These are phyloP conservation scores for Cyclaneusma minus DNA, from an alignment of 2,329 filamentous ascomycete genomes.

Conservation along the genomic window DNA sequence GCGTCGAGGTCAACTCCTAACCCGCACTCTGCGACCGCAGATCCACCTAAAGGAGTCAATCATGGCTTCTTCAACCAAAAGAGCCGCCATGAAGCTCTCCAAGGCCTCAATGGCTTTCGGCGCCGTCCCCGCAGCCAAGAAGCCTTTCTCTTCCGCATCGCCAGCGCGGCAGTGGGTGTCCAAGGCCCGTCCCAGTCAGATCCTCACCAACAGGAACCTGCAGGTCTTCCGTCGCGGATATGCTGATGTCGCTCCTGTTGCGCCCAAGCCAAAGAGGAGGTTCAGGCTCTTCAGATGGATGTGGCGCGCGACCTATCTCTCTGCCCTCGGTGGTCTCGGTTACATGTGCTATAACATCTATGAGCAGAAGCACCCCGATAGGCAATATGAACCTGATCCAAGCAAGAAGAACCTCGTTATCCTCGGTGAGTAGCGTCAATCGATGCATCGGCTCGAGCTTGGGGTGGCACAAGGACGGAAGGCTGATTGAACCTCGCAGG, in stretches of 20 bases:
- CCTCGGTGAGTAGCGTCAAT: slow-evolving; percentile 47
- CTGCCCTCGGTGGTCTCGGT: slow-evolving; percentile 49
- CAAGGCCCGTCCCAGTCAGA: background rate
- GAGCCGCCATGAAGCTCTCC: too few relatives aligned
- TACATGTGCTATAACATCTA: slow-evolving; percentile 74
- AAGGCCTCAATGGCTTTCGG: too few relatives aligned
- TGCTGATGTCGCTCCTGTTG: slow-evolving; percentile 13
- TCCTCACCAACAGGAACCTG: slow-evolving; percentile 12
- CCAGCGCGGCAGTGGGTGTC: background rate
- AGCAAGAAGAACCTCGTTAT: slow-evolving; percentile 94
- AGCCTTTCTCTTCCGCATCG: too few relatives aligned
- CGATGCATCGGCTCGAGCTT: slow-evolving; percentile 1
- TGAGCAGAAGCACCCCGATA: slow-evolving; percentile 61
- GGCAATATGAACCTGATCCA: slow-evolving; percentile 67
- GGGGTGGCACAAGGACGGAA: slow-evolving; percentile 3
- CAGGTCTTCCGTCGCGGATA: slow-evolving; percentile 28
- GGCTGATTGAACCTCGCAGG: slow-evolving; percentile 34
- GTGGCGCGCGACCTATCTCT: slow-evolving; percentile 72
- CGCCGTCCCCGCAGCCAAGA: too few relatives aligned
- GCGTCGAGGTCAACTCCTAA: too few relatives aligned
- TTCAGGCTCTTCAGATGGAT: slow-evolving; percentile 62
- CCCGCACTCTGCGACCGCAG: too few relatives aligned
- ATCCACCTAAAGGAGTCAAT: too few relatives aligned
- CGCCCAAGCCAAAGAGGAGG: slow-evolving; percentile 36
- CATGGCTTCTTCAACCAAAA: too few relatives aligned